Conservation (phyloP, 805 yeast genomes). For the Saccharomyces eubayanus region DNA sequence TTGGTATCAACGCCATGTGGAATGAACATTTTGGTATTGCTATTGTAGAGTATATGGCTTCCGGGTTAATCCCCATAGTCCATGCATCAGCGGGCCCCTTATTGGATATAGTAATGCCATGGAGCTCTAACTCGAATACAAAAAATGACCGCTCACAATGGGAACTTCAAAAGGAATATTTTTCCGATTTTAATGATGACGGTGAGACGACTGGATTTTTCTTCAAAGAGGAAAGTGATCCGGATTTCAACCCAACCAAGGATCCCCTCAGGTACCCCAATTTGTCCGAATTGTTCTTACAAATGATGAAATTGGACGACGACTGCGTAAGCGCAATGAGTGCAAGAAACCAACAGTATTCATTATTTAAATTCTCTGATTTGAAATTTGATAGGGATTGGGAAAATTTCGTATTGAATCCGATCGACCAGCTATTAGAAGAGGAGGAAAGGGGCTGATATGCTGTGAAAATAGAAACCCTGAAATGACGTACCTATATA, state of each 20-base stretch:
- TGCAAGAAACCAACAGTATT: constrained; percentile 38
- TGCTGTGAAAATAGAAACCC: neutral
- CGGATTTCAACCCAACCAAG: constrained; percentile 42
- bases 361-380: constrained; percentile 52
- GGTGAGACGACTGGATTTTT: constrained; percentile 64
- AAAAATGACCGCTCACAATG: constrained; percentile 12
- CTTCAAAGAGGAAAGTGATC: constrained; percentile 63
- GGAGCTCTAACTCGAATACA: constrained; percentile 31
- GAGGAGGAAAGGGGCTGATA: neutral
- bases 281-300: constrained; percentile 42
- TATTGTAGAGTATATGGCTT: constrained; percentile 83
- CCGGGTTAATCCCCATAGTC: constrained; percentile 79
- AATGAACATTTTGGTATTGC: constrained; percentile 98
- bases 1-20: constrained; percentile 97
- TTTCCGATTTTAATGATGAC: constrained; percentile 20
- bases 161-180: neutral
- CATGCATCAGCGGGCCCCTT: constrained; percentile 96
- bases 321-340: constrained; percentile 37
- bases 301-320: constrained; percentile 35
- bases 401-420: constrained; percentile 30
- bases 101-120: constrained; percentile 69
- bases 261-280: constrained; percentile 33
- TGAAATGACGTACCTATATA: neutral
- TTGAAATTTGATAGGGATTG: constrained; percentile 47
- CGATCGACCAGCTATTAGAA: constrained; percentile 5